phyloP scores from a whole-genome alignment of 192 early-diverging fungal species.

The Dispira parvispora region DNA sequence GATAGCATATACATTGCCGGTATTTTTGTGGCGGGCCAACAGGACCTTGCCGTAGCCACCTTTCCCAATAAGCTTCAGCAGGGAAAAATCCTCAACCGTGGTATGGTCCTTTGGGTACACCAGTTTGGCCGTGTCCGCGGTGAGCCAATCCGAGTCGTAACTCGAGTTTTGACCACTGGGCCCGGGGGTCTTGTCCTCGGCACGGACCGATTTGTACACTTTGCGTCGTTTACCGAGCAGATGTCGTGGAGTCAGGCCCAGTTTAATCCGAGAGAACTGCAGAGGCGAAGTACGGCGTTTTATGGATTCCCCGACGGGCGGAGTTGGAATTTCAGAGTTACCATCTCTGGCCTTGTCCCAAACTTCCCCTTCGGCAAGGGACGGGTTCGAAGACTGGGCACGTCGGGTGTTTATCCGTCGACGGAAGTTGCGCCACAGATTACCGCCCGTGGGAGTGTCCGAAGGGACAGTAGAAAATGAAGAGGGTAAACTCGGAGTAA shows the following conservation, averaged over 20 bases:
- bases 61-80: constrained; percentile 59
- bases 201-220: neutral
- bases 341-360: no score
- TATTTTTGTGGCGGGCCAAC: constrained; percentile 58
- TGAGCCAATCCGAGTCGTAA: neutral
- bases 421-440: constrained; percentile 4
- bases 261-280: constrained; percentile 5
- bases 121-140: neutral
- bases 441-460: constrained; percentile 10
- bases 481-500: constrained; percentile 9
- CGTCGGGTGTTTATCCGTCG: constrained; percentile 16
- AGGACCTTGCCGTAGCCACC: constrained; percentile 63
- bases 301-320: constrained; percentile 9
- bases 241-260: neutral
- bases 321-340: no score
- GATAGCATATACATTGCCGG: constrained; percentile 44
- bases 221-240: constrained; percentile 2
- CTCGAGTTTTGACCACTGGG: neutral
- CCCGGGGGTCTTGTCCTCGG: neutral
- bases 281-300: constrained; percentile 13
- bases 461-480: constrained; percentile 6
- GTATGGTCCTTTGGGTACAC: neutral
- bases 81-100: constrained; percentile 38
- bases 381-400: neutral
- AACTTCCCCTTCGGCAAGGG: neutral